phyloP scores from a whole-genome alignment of 2,329 filamentous ascomycete species.

The Sarocladiaceae sp. region DNA sequence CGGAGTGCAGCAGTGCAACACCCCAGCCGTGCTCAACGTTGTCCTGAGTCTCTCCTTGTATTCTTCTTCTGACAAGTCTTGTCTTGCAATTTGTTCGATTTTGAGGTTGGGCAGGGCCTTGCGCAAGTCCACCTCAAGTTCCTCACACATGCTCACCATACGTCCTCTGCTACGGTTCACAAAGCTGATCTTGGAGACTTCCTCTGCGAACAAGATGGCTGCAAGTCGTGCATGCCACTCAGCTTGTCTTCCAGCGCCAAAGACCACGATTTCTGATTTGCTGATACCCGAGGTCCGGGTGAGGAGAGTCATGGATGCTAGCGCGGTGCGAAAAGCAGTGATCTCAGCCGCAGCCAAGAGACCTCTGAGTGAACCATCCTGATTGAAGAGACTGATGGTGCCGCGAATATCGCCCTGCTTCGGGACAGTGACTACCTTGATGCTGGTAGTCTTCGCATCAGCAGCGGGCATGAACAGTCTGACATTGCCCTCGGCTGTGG shows the following conservation, averaged over 20 bases:
- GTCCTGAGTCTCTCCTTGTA: constrained; percentile 9
- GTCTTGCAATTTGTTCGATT: constrained; percentile 4
- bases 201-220: constrained; percentile 40
- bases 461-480: constrained; percentile 9
- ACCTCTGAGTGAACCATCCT: constrained; percentile 52
- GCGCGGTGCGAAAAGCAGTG: constrained; percentile 65
- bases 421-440: constrained; percentile 8
- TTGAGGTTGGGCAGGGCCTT: constrained; percentile 7
- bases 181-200: constrained; percentile 23
- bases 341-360: constrained; percentile 64
- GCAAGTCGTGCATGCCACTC: constrained; percentile 68
- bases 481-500: constrained; percentile 7
- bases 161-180: constrained; percentile 25
- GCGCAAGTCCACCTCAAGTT: constrained; percentile 17
- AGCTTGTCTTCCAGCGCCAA: constrained; percentile 19
- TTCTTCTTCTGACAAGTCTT: constrained; percentile 12
- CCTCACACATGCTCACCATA: constrained; percentile 10
- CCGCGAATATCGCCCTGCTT: constrained; percentile 8
- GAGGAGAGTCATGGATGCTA: constrained; percentile 59
- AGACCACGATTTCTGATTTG: constrained; percentile 19
- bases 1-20: constrained; percentile 27
- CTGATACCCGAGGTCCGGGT: constrained; percentile 27
- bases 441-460: constrained; percentile 4
- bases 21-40: constrained; percentile 16
- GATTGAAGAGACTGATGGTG: constrained; percentile 52